Base-by-base conservation (phyloP, 2,329 filamentous ascomycete species). In the Beauveria varroae region DNA sequence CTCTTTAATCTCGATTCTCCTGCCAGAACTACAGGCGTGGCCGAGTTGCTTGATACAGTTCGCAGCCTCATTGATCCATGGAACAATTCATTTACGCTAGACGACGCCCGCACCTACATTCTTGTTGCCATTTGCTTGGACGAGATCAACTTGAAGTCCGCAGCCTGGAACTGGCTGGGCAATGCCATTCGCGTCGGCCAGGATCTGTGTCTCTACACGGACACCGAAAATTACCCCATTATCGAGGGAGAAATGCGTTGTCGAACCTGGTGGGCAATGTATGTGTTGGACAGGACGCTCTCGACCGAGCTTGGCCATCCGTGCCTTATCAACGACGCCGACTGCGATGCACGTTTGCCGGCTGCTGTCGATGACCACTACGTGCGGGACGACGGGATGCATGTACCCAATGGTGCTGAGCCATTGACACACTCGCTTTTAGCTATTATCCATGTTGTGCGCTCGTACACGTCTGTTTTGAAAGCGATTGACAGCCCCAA, bases 261-360 rank as follows among this genome's bases (percentile, higher is more conserved):
- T 63, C 83, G 93, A 60, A 85, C 95, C 2, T 99, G 93, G 93
- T 99, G 95, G 92, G 86, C 90, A 16, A 85, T 96, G 61, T 98
- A 98, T 74, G 85, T 91, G 50, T 86, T 93, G 76, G 95, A 99
- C 75, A 86, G 92, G 64, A 82, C 90, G 28, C 77, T 96, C 55
- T 87, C 91, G 0, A 78, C 96, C 14, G 93, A 96, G 70, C 80
- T 92, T 40, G 90, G 91, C 9, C 86, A 89, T 56, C 91, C 93
- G 0, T 84, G 90, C 61, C 75, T 93, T 65, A 96, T 98, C 69
- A 83, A 93, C 69, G 93, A 98, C 68, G 82, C 85, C 37, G 93
- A 98, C 72, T 96, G 91, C 76, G 91, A 97, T 66, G 87, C 93
- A 7, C 80, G 84, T 24, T 82, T 96, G 28, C 93, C 93, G 0